Percentiles rank a stretch among this genome's conserved stretches.
Evolutionary conservation across 2,329 filamentous ascomycete species (phyloP).

Genomic region (Cladophialophora chaetospira): DNA sequence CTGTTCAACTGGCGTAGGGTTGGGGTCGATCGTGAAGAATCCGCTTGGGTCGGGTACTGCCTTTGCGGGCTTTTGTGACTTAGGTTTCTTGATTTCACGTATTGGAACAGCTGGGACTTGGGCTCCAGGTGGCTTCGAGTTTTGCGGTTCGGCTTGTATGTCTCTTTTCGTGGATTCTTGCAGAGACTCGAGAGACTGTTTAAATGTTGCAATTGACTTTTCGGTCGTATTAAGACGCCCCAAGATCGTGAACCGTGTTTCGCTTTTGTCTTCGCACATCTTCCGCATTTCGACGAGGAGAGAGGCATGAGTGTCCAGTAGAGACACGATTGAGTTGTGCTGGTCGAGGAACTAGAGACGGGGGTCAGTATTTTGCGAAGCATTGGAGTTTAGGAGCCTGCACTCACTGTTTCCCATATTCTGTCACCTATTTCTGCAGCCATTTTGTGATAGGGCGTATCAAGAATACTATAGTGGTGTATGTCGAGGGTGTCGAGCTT

Average conservation of each 20-base stretch:
- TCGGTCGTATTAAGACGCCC: constrained; percentile 16
- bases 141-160: not conserved
- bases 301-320: constrained; percentile 24
- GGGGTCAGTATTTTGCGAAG: constrained; percentile 1
- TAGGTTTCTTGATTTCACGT: not conserved
- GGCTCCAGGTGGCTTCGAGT: constrained; percentile 5
- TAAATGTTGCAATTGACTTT: constrained; percentile 20
- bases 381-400: not conserved
- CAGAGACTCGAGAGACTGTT: constrained; percentile 18
- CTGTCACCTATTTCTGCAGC: constrained; percentile 2
- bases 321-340: constrained; percentile 20
- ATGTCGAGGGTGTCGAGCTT: not conserved
- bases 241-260: constrained; percentile 3
- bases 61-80: constrained; percentile 6
- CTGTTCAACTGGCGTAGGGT: constrained; percentile 27
- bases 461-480: not conserved
- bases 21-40: constrained; percentile 32
- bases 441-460: not conserved
- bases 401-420: constrained; percentile 18
- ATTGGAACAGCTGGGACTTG: constrained; percentile 1
- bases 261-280: constrained; percentile 5
- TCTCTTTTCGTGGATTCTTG: constrained; percentile 12
- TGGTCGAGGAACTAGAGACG: constrained; percentile 20
- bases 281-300: constrained; percentile 21
- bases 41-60: constrained; percentile 27